Conservation (phyloP, 352 stramenopile species). For the Phytophthora nicotianae region DNA sequence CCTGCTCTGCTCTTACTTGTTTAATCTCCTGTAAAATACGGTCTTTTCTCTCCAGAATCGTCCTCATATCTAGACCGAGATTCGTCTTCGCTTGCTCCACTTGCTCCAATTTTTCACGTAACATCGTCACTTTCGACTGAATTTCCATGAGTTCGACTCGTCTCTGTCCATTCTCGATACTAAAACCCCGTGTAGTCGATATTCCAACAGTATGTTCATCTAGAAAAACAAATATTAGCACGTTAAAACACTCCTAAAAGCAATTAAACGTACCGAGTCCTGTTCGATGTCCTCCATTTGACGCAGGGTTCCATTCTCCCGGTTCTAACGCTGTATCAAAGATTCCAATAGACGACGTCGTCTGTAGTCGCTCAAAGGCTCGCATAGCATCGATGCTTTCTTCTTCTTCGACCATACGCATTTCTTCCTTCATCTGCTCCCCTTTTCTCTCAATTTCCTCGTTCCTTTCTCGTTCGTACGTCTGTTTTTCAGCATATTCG, state of each 20-base stretch:
- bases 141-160: constrained; percentile 59
- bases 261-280: constrained; percentile 52
- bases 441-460: constrained; percentile 37
- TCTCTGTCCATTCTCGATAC: constrained; percentile 54
- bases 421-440: constrained; percentile 43
- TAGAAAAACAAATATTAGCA: constrained; percentile 16
- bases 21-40: constrained; percentile 53
- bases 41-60: constrained; percentile 56
- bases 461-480: constrained; percentile 25
- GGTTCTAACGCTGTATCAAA: constrained; percentile 54
- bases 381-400: constrained; percentile 33
- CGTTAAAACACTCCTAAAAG: constrained; percentile 8
- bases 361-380: constrained; percentile 32
- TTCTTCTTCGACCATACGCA: constrained; percentile 33
- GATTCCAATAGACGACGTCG: constrained; percentile 53
- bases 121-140: constrained; percentile 50
- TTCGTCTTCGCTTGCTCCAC: constrained; percentile 44
- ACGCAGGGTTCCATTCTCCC: constrained; percentile 65
- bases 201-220: constrained; percentile 60
- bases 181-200: constrained; percentile 45
- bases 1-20: constrained; percentile 50
- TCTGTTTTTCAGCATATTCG: constrained; percentile 53
- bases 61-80: constrained; percentile 48
- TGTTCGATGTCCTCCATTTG: constrained; percentile 42
- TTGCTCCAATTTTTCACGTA: constrained; percentile 64